Evolutionary conservation across 2,329 filamentous ascomycete species (phyloP).

Genomic region (Calcarisporium arbuscula): DNA sequence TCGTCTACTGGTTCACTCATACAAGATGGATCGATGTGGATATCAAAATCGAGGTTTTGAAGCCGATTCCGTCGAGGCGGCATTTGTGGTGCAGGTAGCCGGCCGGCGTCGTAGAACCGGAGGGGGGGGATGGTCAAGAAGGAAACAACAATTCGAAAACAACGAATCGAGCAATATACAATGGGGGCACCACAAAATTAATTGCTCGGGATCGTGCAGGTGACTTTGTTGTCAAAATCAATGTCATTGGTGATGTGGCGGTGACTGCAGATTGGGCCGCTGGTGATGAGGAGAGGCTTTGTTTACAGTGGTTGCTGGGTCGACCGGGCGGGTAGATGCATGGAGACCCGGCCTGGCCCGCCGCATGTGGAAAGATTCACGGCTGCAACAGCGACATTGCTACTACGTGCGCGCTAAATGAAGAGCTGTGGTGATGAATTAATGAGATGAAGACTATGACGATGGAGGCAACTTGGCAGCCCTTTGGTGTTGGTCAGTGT

Average conservation of each 20-base stretch:
- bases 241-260: slow-evolving; percentile 2
- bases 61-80: slow-evolving; percentile 21
- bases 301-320: slow-evolving; percentile 30
- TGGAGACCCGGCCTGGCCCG: background rate
- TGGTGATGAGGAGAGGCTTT: slow-evolving; percentile 21
- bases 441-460: too few species aligned
- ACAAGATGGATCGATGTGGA: slow-evolving; percentile 42
- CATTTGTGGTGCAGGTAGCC: slow-evolving; percentile 8
- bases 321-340: slow-evolving; percentile 13
- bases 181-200: background rate
- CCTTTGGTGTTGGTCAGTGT: too few species aligned
- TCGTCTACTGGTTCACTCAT: too few species aligned
- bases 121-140: slow-evolving; percentile 5
- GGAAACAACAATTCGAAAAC: slow-evolving; percentile 3
- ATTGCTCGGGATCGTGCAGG: slow-evolving; percentile 17
- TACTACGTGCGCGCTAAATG: too few species aligned
- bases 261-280: slow-evolving; percentile 17
- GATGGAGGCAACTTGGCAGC: too few species aligned
- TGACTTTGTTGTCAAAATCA: too few species aligned
- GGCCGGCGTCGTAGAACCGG: slow-evolving; percentile 6
- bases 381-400: too few species aligned
- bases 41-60: slow-evolving; percentile 38
- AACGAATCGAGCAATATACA: slow-evolving; percentile 1
- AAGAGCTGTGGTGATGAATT: too few species aligned
- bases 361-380: background rate